A percentile compares a stretch with the other conserved stretches of the same genome.
Evolutionary conservation across 805 yeast species (phyloP).

Genomic region (Teunomyces funiuensis): DNA sequence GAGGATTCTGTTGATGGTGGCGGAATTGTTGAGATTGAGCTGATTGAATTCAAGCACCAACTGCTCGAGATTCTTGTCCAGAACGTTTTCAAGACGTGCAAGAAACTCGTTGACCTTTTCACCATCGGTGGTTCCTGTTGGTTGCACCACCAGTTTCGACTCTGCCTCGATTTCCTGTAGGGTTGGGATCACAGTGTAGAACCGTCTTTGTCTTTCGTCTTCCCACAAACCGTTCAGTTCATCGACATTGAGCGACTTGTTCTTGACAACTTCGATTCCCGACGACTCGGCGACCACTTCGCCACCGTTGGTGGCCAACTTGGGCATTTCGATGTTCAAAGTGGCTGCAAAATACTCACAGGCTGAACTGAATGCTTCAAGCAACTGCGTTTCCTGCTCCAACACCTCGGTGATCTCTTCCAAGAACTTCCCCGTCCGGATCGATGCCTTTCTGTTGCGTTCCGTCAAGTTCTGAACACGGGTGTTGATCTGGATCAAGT

Average conservation of each 20-base stretch:
- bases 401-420: slow-evolving; percentile 43
- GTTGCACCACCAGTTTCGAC: neutral
- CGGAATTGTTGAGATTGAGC: slow-evolving; percentile 63
- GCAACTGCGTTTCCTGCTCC: slow-evolving; percentile 30
- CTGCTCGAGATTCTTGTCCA: slow-evolving; percentile 50
- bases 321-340: slow-evolving; percentile 27
- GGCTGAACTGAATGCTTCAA: slow-evolving; percentile 45
- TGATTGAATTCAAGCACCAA: slow-evolving; percentile 49
- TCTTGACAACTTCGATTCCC: slow-evolving; percentile 22
- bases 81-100: slow-evolving; percentile 40
- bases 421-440: slow-evolving; percentile 62
- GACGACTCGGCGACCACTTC: slow-evolving; percentile 12
- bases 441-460: slow-evolving; percentile 53
- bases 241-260: slow-evolving; percentile 22
- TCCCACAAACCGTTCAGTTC: slow-evolving; percentile 53
- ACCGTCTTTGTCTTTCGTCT: slow-evolving; percentile 59
- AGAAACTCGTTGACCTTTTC: slow-evolving; percentile 46
- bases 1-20: slow-evolving; percentile 61
- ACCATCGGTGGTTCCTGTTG: slow-evolving; percentile 24
- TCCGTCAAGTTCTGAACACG: slow-evolving; percentile 33
- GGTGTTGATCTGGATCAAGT: slow-evolving; percentile 35
- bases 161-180: slow-evolving; percentile 30
- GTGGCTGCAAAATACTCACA: slow-evolving; percentile 44
- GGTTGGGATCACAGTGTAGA: slow-evolving; percentile 58
- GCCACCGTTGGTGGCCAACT: slow-evolving; percentile 6